Percentiles rank a stretch among this genome's conserved stretches.
Conservation (phyloP, 2,329 filamentous ascomycete genomes). For the Sclerotinia borealis region DNA sequence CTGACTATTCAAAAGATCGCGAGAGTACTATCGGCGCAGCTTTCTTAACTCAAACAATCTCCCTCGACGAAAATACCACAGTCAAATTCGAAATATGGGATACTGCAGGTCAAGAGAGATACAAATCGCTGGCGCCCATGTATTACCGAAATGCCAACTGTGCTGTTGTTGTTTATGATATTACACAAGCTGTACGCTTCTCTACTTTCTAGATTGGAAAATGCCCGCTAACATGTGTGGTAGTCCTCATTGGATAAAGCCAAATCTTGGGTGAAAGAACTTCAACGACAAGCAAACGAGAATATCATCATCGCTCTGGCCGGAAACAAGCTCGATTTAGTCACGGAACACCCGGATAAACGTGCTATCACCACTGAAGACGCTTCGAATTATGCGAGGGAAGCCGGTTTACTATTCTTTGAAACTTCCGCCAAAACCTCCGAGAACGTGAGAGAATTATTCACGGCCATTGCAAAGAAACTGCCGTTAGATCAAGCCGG, state of each 20-base stretch:
- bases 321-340: slow-evolving; percentile 95
- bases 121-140: slow-evolving; percentile 98
- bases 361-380: slow-evolving; percentile 83
- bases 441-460: slow-evolving; percentile 91
- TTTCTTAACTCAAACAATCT: slow-evolving; percentile 98
- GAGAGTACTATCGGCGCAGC: slow-evolving; percentile 58
- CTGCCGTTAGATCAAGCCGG: slow-evolving; percentile 92
- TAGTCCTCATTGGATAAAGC: slow-evolving; percentile 97
- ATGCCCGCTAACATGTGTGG: neutral
- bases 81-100: slow-evolving; percentile 99
- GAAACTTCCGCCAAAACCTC: slow-evolving; percentile 97
- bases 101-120: slow-evolving; percentile 95
- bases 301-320: slow-evolving; percentile 98
- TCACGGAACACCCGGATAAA: slow-evolving; percentile 92
- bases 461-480: slow-evolving; percentile 97
- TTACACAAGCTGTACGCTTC: slow-evolving; percentile 81
- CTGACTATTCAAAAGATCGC: slow-evolving; percentile 14
- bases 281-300: slow-evolving; percentile 97
- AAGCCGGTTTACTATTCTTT: slow-evolving; percentile 93
- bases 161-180: slow-evolving; percentile 98
- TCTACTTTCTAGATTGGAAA: neutral
- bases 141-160: slow-evolving; percentile 99
- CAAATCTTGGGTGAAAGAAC: slow-evolving; percentile 98
- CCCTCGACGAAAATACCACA: slow-evolving; percentile 93
- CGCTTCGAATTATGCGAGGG: slow-evolving; percentile 89